Base-by-base conservation (phyloP, 2,329 filamentous ascomycete genomes). In the Malbranchea cinnamomea region DNA sequence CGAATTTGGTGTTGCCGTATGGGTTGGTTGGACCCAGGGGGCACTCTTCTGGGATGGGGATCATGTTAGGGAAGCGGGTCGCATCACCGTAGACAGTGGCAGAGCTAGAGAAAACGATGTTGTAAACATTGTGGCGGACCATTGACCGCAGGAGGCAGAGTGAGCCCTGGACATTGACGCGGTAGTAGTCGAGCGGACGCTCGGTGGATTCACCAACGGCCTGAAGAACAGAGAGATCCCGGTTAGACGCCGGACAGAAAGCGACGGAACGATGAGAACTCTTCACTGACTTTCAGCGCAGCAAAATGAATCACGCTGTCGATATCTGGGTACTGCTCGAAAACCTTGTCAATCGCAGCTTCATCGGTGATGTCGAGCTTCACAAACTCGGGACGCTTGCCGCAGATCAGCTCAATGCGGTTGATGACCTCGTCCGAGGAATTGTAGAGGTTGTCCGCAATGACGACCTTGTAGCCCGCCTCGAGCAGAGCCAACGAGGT, bases 241-340 rank as follows among this genome's bases (percentile, higher is more conserved):
- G 6, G n/a, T 12, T 22, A 23, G 7, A 23, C 7, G 5, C 5
- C 20, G 11, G 9, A 3, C 20, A 22, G 11, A 9, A 9, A 22
- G 20, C 9, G 2, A 2, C 12, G 9, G 11, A 16, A 6, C 22
- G 9, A 26, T 9, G 8, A 8, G 16, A 10, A 17, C 11, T 26
- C 13, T 13, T 6, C 17, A 36, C 60, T 45, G 59, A 78, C 82
- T 78, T 98, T 98, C 44, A 98, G 70, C 14, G 89, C 89, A 40
- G 89, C 91, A 53, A 98, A 98, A 67, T 98, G 89, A 48, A 98
- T 95, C 42, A 95, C 89, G 53, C 82, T 93, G 68, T 94, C 84
- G 50, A 98, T 94, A 49, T 82, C 78, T 30, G 85, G 83, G 60
- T 95, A 78, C 50, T 78, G 79, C 39, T 71, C 66, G 52, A 98